These are phyloP conservation scores for Sphagnum magellanicum DNA, from an alignment of 228 moss, liverwort and hornwort genomes.

Conservation along the genomic window DNA sequence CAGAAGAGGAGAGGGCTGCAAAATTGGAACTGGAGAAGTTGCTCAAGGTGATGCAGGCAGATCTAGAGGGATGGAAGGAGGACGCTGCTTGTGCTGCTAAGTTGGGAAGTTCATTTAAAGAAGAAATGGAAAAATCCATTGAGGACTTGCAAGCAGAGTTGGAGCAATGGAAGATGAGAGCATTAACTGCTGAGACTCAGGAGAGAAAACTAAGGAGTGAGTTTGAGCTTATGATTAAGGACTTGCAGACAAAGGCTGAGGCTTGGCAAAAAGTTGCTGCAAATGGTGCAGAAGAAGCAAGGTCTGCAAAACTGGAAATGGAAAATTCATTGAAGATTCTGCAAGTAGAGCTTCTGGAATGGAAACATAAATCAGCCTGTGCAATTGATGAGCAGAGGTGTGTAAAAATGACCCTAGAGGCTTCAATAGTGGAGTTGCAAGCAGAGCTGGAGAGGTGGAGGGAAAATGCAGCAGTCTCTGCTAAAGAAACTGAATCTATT, in stretches of 20 bases:
- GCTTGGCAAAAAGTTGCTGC: slow-evolving; percentile 18
- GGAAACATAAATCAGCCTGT: slow-evolving; percentile 23
- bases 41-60: slow-evolving; percentile 14
- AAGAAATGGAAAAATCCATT: slow-evolving; percentile 37
- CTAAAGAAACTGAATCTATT: slow-evolving; percentile 16
- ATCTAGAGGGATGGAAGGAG: slow-evolving; percentile 29
- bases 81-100: slow-evolving; percentile 20
- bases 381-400: slow-evolving; percentile 18
- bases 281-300: slow-evolving; percentile 33
- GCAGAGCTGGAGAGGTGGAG: slow-evolving; percentile 15
- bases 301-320: slow-evolving; percentile 17
- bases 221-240: slow-evolving; percentile 18
- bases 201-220: slow-evolving; percentile 9
- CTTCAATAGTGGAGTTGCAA: slow-evolving; percentile 18
- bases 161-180: slow-evolving; percentile 21
- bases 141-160: slow-evolving; percentile 34
- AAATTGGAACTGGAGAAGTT: slow-evolving; percentile 5
- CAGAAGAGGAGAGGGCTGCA: slow-evolving; percentile 3
- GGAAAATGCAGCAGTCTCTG: slow-evolving; percentile 11
- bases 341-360: slow-evolving; percentile 29
- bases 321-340: slow-evolving; percentile 18
- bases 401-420: slow-evolving; percentile 6
- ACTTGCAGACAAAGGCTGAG: slow-evolving; percentile 20
- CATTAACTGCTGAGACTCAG: slow-evolving; percentile 14
- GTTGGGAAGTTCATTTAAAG: slow-evolving; percentile 26